Base-by-base conservation (phyloP, 2,329 filamentous ascomycete genomes). In the Aspergillus pseudotamarii region DNA sequence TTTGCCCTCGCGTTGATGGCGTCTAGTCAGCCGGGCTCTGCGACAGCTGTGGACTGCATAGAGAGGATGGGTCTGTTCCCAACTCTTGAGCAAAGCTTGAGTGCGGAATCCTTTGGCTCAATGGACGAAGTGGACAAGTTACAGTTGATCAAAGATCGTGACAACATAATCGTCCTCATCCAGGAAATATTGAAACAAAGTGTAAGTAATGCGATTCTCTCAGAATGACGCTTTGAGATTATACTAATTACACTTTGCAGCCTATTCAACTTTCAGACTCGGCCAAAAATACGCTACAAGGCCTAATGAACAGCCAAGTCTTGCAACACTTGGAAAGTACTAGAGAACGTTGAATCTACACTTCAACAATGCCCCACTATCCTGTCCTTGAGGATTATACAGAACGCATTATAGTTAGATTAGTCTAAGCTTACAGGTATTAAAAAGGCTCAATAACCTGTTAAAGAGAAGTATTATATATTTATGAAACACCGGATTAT, bases 1-100 rank as follows among this genome's bases (percentile, higher is more conserved):
- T 83, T 84, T 69, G 80, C 80, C 16, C 69, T 84, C 32, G 81
- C 81, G 5, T 64, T 84, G 51, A 81, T 83, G 76, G 79, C 79
- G 11, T 77, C 75, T 8, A 74, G 63, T 56, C 66, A 69, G 21
- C 64, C 68, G 0, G 79, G 80, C 2, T 71, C 73, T 61, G 53
- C 61, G 12, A 73, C 76, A 1, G 78, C 78, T 28, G 69, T 72
- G 14, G 68, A 77, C 43, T 77, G 75, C 51, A 60, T 82, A 30
- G 69, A 76, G 38, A 74, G 75, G 16, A 72, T 74, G 38, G 73
- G 76, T 6, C 69, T 80, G 19, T 73, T 72, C 48, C 66, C 72
- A 41, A 62, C 76, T 23, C 69, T 81, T 19, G 73, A 75, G 60
- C 69, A 75, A 46, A 75, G 70, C 3, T 58, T 81, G 28, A 68